These are phyloP conservation scores for Ustilago loliicola DNA, from an alignment of 1,284 basidiomycete genomes.

Conservation along the genomic window DNA sequence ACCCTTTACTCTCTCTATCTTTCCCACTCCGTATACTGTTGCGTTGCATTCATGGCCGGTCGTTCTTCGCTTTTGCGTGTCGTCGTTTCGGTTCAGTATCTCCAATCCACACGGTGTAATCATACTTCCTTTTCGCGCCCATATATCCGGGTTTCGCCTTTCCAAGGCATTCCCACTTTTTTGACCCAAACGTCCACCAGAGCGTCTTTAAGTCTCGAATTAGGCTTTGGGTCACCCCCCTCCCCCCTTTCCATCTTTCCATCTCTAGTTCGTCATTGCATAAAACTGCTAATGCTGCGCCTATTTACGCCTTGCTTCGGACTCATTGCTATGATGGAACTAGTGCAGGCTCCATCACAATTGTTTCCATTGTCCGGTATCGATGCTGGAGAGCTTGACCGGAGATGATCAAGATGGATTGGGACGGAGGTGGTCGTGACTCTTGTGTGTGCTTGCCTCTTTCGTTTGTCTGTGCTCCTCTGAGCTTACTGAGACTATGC, in stretches of 20 bases:
- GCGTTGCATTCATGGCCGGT: slow-evolving; percentile 11
- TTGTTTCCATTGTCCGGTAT: not conserved
- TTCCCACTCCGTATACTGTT: slow-evolving; percentile 4
- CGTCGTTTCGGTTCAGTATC: not conserved
- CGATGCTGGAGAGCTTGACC: not conserved
- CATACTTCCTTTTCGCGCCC: slow-evolving; percentile 26
- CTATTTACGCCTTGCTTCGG: not conserved
- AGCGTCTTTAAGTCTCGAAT: slow-evolving; percentile 53
- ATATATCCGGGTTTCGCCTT: slow-evolving; percentile 30
- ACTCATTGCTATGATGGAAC: not conserved
- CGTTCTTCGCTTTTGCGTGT: not conserved
- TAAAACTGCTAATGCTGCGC: not conserved
- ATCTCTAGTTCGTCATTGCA: not conserved
- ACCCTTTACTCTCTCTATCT: not conserved
- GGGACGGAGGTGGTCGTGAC: not conserved
- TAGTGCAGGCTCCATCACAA: not conserved
- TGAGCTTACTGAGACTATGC: not conserved
- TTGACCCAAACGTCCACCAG: slow-evolving; percentile 56
- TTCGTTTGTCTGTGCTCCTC: slow-evolving; percentile 4
- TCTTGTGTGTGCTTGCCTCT: slow-evolving; percentile 7
- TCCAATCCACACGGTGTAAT: slow-evolving; percentile 33
- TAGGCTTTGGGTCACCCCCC: slow-evolving; percentile 51
- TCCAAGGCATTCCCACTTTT: not conserved
- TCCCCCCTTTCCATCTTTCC: slow-evolving; percentile 3
- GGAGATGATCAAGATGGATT: not conserved